Base-by-base conservation (phyloP, 495 filamentous ascomycete genomes). In the Neurospora sp. region DNA sequence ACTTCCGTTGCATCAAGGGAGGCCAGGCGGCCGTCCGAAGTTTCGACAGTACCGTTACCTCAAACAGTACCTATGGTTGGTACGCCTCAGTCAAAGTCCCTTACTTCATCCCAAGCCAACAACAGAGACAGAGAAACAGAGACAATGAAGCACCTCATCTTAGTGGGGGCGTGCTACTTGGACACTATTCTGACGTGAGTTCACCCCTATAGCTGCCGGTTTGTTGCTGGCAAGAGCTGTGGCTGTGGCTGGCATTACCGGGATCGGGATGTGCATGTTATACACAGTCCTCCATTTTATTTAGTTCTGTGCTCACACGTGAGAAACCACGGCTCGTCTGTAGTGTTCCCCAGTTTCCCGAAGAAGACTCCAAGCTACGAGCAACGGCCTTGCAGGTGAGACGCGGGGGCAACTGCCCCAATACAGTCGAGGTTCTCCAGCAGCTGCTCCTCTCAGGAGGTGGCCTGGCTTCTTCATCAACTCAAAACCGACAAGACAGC, bases 371-470 rank as follows among this genome's bases (percentile, higher is more conserved):
- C 65, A 93, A 93, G 81, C 84, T 91, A 39, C 89, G 91, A 70
- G 90, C 90, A 27, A 85, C 87, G 5, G 82, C 73, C 20, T 74
- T 90, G 68, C 79, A 83, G 61, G 85, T 84, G n/a, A 87, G 90
- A 35, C 86, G 90, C 3, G 91, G 91, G 41, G 90, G 91, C 16
- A 93, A 93, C 79, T 90, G 88, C 72, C 87, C 89, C 40, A 93
- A 93, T 74, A 88, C 87, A 4, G 85, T 92, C 61, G 87, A 92
- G 74, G 90, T 93, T 4, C 82, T 93, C 31, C 84, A 87, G 69
- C 90, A 92, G 77, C 81, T 92, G 10, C 77, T 87, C 27, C 72
- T 75, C 37, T 71, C 72, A 37, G 41, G 41, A 59, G 2, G 48
- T 59, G 48, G 48, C 48, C 48, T 59, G 10, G 48, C 2, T 14